Evolutionary conservation across 2,329 filamentous ascomycete species (phyloP), one percentile per base, ranked within the genome.

Genomic region (Penicillium verrucosum): DNA sequence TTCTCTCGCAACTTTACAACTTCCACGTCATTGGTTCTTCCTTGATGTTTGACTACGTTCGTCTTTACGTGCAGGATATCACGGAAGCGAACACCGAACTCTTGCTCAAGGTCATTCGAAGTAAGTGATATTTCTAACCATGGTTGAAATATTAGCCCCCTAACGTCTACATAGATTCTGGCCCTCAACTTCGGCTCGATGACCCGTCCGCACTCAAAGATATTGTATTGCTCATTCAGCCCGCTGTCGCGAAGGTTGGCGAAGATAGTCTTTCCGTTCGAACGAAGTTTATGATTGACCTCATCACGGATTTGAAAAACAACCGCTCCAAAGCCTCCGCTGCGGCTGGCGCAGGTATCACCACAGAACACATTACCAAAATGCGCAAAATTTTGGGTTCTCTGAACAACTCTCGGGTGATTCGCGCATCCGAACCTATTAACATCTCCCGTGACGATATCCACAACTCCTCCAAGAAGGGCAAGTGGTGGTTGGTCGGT

Each of bases 401-500:
- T 4, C 78, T 99, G 37, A 94, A 90, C 69, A 77, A 68, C 45
- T 68, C 79, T 11, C 78, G 84, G 67, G 83, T 80, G 58, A 78
- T 89, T 57, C 91, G 90, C 62, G 86, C 88, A 8, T 88, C 85
- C 4, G 90, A 95, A 58, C 91, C 94, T 4, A 81, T 99, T 58
- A 86, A 90, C 9, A 87, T 97, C 56, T 86, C 89, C 11, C 81
- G 97, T 4, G 81, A 83, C 37, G 94, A 99, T 68, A 90, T 99
- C 50, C 86, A 86, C 60, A 85, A 92, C 60, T 88, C 88, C 0
- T 89, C 93, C 40, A 93, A 89, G 70, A 89, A 88, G 70, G 94
- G 94, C 0, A 97, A 96, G 77, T 99, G 94, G 94, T 99, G 94
- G 94, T 84, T 97, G 21, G 90, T 97, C 5, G 94, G 94, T 50